Base-by-base conservation (phyloP, 768 basidiomycete species). In the Sporobolomyces phaffii region DNA sequence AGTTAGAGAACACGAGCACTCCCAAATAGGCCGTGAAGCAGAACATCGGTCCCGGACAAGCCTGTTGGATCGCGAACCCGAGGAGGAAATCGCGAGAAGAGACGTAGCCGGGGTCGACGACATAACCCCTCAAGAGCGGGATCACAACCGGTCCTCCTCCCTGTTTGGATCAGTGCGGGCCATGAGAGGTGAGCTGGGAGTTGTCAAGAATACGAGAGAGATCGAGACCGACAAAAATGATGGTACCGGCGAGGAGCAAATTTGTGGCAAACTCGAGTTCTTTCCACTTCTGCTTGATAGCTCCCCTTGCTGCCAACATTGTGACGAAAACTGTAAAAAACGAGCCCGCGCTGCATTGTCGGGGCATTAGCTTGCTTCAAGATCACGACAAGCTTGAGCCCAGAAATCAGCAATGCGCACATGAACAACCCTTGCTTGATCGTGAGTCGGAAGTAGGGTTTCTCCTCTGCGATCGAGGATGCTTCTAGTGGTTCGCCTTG, bases 61-160 rank as follows among this genome's bases (percentile, higher is more conserved):
- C 75, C 69, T 74, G 74, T 13, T 73, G 70, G 47, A 69, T 58
- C 9, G 48, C 83, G 33, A 83, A 78, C 10, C 83, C 83, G 34
- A 84, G 76, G 28, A 84, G 77, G 72, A 84, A 84, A 75, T 84
- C 82, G 49, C 82, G 78, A 13, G 82, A 79, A 26, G 79, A 78
- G 33, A 84, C 75, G 43, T 60, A 48, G 63, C 76, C 77, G 43
- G 59, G 60, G 10, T 80, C 78, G 29, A 85, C 83, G 2, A 80
- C 80, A 70, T 85, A 85, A 58, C 79, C 80, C 33, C 81, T 77
- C 20, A 84, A 76, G 9, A 84, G 78, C 15, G 83, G 83, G 66
- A 84, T 81, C 38, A 84, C 83, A 14, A 84, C 84, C 2, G 84
- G 83, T 41, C 84, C 84, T 18, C 83, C 84, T 14, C 75, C 82